A percentile compares a stretch with the other conserved stretches of the same genome.
phyloP scores from a whole-genome alignment of 2,329 filamentous ascomycete genomes.

The Talaromyces sp. region DNA sequence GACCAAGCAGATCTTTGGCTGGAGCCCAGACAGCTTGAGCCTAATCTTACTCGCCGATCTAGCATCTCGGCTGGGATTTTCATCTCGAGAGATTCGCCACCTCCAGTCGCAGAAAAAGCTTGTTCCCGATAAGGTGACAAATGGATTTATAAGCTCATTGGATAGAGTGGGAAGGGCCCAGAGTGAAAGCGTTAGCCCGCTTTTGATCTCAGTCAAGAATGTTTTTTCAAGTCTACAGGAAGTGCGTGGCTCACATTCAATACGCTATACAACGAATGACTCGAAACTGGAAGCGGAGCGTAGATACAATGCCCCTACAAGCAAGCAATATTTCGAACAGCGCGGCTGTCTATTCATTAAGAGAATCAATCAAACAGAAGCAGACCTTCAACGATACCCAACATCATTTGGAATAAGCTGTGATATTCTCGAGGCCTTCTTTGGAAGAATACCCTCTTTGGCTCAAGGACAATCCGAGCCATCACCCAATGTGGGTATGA shows the following conservation, averaged over 20 bases:
- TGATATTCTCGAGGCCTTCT: conserved; percentile 8
- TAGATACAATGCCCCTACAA: conserved; percentile 5
- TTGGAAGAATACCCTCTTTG: no score
- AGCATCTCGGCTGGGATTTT: neutral
- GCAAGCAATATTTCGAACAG: neutral
- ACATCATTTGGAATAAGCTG: conserved; percentile 7
- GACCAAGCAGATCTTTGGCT: neutral
- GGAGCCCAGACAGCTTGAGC: neutral
- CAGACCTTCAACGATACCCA: neutral
- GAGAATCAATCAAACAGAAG: neutral
- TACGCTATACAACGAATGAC: conserved; percentile 1
- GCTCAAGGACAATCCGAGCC: no score
- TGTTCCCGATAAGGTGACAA: neutral
- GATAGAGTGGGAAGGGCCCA: no score
- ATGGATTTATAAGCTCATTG: neutral
- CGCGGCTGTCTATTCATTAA: conserved; percentile 1
- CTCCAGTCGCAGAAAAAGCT: neutral
- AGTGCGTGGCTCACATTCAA: no score
- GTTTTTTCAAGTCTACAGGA: no score
- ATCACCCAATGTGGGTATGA: no score
- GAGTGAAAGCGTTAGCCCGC: no score
- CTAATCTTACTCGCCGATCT: neutral
- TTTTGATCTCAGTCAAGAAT: no score
- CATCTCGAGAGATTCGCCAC: neutral
- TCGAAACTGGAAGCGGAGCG: neutral